phyloP scores from a whole-genome alignment of 2,329 filamentous ascomycete species.

The Escovopsis weberi region DNA sequence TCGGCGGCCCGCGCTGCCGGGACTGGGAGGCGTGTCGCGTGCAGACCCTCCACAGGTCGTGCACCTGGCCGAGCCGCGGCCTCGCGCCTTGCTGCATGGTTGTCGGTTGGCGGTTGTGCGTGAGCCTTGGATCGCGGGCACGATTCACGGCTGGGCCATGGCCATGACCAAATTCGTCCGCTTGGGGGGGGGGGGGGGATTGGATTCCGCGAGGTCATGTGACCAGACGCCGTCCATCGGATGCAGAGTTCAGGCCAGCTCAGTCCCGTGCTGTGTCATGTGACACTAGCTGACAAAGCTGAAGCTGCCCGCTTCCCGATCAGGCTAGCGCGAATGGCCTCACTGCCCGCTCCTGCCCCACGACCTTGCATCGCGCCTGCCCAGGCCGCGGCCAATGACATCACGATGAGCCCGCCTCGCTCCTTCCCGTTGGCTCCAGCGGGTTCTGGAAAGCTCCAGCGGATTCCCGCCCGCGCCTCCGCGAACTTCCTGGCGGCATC shows the following conservation, averaged over 20 bases:
- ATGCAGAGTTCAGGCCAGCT: too few species aligned
- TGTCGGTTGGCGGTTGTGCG: slow-evolving; percentile 7
- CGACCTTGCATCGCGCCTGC: slow-evolving; percentile 10
- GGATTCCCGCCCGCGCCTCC: slow-evolving; percentile 13
- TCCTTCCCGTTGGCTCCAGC: neutral
- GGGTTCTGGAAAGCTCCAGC: slow-evolving; percentile 16
- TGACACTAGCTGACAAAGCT: too few species aligned
- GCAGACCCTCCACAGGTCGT: slow-evolving; percentile 25
- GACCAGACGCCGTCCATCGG: too few species aligned
- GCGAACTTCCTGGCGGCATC: slow-evolving; percentile 9
- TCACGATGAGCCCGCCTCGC: slow-evolving; percentile 12
- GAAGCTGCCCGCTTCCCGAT: too few species aligned
- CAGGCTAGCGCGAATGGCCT: too few species aligned
- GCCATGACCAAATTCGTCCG: too few species aligned
- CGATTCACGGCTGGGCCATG: too few species aligned
- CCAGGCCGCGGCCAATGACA: slow-evolving; percentile 14
- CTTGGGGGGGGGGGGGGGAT: too few species aligned
- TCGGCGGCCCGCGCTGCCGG: slow-evolving; percentile 10
- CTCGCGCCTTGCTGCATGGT: slow-evolving; percentile 24
- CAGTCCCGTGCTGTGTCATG: too few species aligned
- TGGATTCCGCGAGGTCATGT: too few species aligned
- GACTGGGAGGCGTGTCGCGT: slow-evolving; percentile 23
- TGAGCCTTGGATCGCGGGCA: too few species aligned
- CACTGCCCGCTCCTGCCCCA: too few species aligned
- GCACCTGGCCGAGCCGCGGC: slow-evolving; percentile 26